Evolutionary conservation across 306 rosid species (phyloP).

Genomic region (Erythrophleum fordii): DNA sequence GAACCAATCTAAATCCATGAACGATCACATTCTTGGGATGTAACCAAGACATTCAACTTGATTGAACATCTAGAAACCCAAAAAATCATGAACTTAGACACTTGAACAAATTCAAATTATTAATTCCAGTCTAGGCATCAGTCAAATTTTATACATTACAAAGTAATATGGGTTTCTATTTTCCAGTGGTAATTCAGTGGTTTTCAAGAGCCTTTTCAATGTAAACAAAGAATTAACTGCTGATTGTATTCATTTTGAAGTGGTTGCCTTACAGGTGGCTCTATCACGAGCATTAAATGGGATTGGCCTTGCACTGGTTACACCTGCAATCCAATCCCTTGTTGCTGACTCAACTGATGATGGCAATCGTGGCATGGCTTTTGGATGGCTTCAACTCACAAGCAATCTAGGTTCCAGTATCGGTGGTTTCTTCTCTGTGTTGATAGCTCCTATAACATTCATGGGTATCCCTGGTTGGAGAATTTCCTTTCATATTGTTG

Average conservation of each 20-base stretch:
- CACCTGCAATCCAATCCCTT: constrained; percentile 95
- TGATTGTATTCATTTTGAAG: constrained; percentile 54
- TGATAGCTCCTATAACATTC: constrained; percentile 75
- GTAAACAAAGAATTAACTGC: constrained; percentile 17
- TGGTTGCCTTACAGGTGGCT: constrained; percentile 75
- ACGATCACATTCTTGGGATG: background rate
- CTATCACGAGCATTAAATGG: constrained; percentile 91
- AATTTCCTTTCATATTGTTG: constrained; percentile 85
- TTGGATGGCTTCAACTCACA: constrained; percentile 95
- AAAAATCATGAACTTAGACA: background rate
- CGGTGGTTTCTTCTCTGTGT: constrained; percentile 79
- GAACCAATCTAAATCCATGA: background rate
- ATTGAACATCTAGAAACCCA: background rate
- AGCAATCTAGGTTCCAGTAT: constrained; percentile 82
- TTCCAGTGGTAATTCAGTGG: background rate
- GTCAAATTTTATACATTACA: constrained; percentile 1
- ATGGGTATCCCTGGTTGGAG: constrained; percentile 98
- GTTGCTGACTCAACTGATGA: constrained; percentile 93
- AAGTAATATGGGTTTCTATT: background rate
- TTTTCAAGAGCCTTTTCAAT: constrained; percentile 1
- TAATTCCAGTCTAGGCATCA: background rate
- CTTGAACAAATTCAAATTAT: background rate
- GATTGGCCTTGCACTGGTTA: constrained; percentile 89
- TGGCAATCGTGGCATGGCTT: constrained; percentile 81
- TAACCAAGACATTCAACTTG: background rate